Evolutionary conservation across 1,284 basidiomycete genomes (phyloP), one percentile per base, ranked within the genome.

Genomic region (Apiotrichum domesticum): DNA sequence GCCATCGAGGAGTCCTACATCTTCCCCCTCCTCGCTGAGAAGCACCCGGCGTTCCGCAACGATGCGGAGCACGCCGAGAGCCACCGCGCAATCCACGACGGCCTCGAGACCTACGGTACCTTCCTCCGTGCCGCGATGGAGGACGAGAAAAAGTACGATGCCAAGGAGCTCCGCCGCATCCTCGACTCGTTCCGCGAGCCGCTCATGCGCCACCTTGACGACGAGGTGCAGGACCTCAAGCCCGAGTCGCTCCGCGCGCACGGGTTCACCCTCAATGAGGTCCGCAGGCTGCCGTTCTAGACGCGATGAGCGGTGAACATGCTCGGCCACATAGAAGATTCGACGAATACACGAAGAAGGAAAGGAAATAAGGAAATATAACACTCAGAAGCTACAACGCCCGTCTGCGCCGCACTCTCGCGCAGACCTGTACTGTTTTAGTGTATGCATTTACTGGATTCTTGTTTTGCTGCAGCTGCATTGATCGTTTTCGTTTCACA

Each of bases 191-290:
- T 86, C 73, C 74, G 81, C 44, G 81, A 81, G 35, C 82, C 85
- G 4, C 74, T 87, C 11, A 86, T 85, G 72, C 66, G 67, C 29
- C 86, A 87, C 71, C 77, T 87, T 3, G 85, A 86, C 66, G 79
- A 87, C 69, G 85, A 87, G 77, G 85, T 84, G 58, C 70, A 77
- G n/a, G 86, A 88, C 67, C 75, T 87, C 11, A 74, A 72, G 29
- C 82, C 78, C 34, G 81, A 83, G 56, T 85, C 84, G 61, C 77
- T 87, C 77, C 80, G 80, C 69, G 83, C 83, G 59, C 82, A 83
- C 57, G 74, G 72, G 2, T 86, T 83, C 79, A 85, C 80, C 2
- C 65, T 86, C 46, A 78, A 83, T 52, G 85, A 86, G 67, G 61
- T 86, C 41, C 79, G 81, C 55, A 65, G 72, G 32, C 79, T 84